Conservation (phyloP, 805 yeast genomes). For the Torulaspora franciscae region DNA sequence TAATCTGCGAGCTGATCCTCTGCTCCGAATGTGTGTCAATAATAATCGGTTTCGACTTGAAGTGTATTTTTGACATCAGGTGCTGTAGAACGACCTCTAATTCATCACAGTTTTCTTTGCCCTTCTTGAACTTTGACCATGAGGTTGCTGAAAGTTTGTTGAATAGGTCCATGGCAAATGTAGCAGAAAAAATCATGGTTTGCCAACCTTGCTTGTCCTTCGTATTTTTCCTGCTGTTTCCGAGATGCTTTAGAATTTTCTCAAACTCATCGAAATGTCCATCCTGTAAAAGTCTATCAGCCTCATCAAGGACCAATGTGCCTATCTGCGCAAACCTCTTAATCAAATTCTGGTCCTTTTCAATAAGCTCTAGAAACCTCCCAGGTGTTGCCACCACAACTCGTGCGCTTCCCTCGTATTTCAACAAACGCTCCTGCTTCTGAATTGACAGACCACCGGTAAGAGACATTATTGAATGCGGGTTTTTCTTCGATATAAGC, state of each 20-base stretch:
- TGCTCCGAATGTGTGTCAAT: conserved; percentile 86
- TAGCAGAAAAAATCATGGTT: conserved; percentile 91
- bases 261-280: conserved; percentile 95
- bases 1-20: conserved; percentile 64
- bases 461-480: conserved; percentile 63
- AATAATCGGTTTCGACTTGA: conserved; percentile 63
- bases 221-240: conserved; percentile 36
- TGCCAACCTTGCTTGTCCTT: conserved; percentile 54
- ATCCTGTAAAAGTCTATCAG: conserved; percentile 89
- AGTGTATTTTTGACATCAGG: conserved; percentile 63
- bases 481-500: conserved; percentile 41
- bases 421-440: conserved; percentile 79
- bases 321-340: conserved; percentile 42
- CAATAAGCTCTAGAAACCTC: conserved; percentile 74
- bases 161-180: conserved; percentile 79
- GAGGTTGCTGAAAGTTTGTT: conserved; percentile 55
- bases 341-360: conserved; percentile 47
- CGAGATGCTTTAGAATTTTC: conserved; percentile 63
- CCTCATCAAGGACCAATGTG: conserved; percentile 80
- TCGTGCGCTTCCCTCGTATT: conserved; percentile 59
- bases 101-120: conserved; percentile 31
- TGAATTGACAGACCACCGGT: conserved; percentile 96
- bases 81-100: conserved; percentile 59
- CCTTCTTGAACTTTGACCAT: conserved; percentile 28
- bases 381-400: conserved; percentile 95